Evolutionary conservation across 2,329 filamentous ascomycete species (phyloP).

Genomic region (Laburnicola sp.): DNA sequence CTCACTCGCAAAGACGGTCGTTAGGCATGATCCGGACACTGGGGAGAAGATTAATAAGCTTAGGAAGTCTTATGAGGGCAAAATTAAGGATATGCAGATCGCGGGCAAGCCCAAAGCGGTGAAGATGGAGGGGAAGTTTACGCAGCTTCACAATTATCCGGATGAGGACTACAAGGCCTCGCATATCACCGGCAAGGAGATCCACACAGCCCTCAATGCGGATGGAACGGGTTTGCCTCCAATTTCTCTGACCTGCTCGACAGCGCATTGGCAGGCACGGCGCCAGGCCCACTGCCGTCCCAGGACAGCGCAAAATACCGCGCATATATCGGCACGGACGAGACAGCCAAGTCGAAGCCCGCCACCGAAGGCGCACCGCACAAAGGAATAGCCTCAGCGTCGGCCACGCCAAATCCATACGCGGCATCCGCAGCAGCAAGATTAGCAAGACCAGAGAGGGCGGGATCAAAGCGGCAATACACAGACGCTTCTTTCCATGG

Average conservation of each 20-base stretch:
- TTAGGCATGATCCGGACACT: constrained; percentile 62
- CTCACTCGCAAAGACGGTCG: constrained; percentile 60
- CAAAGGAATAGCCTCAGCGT: constrained; percentile 23
- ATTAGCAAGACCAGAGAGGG: constrained; percentile 62
- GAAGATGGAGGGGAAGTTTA: constrained; percentile 45
- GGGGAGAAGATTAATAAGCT: constrained; percentile 68
- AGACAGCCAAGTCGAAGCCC: constrained; percentile 38
- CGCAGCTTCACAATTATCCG: constrained; percentile 42
- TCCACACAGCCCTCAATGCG: constrained; percentile 36
- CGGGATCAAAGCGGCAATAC: constrained; percentile 74
- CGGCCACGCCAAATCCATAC: constrained; percentile 36
- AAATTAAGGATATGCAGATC: constrained; percentile 54
- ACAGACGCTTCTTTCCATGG: constrained; percentile 74
- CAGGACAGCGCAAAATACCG: constrained; percentile 49
- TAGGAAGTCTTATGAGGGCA: constrained; percentile 59
- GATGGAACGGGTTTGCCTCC: constrained; percentile 31
- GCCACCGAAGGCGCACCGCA: constrained; percentile 25
- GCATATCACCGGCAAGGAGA: constrained; percentile 46
- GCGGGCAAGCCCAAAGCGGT: constrained; percentile 54
- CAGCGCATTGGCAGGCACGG: constrained; percentile 47
- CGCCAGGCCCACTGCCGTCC: constrained; percentile 48
- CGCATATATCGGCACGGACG: constrained; percentile 51
- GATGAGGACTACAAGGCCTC: constrained; percentile 47
- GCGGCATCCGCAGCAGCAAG: constrained; percentile 49
- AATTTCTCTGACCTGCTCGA: constrained; percentile 43